A percentile compares a stretch with the other conserved stretches of the same genome.
phyloP scores from a whole-genome alignment of 1,284 basidiomycete species.

The Pyrrhoderma noxium region DNA sequence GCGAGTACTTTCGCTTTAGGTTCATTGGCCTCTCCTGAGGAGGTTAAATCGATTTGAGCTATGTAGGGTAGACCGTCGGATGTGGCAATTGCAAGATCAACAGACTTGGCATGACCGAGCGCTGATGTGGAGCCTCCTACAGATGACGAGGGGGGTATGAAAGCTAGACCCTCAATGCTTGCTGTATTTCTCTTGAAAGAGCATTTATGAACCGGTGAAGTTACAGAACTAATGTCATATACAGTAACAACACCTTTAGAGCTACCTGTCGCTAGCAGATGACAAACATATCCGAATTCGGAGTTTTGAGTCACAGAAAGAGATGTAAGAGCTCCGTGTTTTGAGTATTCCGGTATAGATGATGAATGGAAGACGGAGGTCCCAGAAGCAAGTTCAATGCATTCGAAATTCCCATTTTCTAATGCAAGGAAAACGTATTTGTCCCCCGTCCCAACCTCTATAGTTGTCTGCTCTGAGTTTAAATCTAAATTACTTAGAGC shows the following conservation, averaged over 20 bases:
- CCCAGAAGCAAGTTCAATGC: constrained; percentile 51
- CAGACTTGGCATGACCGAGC: constrained; percentile 12
- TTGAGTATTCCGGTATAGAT: constrained; percentile 19
- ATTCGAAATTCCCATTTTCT: constrained; percentile 48
- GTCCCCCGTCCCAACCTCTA: constrained; percentile 42
- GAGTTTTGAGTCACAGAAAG: not conserved
- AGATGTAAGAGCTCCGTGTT: constrained; percentile 3
- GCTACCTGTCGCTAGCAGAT: constrained; percentile 58
- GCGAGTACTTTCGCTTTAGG: constrained; percentile 24
- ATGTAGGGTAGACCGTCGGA: constrained; percentile 52
- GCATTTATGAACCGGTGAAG: constrained; percentile 29
- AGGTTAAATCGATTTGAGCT: constrained; percentile 33
- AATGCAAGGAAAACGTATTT: constrained; percentile 50
- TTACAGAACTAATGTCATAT: constrained; percentile 44
- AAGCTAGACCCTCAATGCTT: constrained; percentile 25
- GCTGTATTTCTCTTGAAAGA: constrained; percentile 49
- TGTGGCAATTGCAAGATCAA: constrained; percentile 40
- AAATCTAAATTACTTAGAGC: constrained; percentile 24
- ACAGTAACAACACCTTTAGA: constrained; percentile 50
- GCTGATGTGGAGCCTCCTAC: not conserved
- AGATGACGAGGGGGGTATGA: constrained; percentile 23
- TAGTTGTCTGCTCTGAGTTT: constrained; percentile 15
- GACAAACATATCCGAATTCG: constrained; percentile 34
- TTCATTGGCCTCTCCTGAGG: constrained; percentile 19
- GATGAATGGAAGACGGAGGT: constrained; percentile 35